phyloP scores from a whole-genome alignment of 768 basidiomycete species.

The Cystofilobasidium capitatum region DNA sequence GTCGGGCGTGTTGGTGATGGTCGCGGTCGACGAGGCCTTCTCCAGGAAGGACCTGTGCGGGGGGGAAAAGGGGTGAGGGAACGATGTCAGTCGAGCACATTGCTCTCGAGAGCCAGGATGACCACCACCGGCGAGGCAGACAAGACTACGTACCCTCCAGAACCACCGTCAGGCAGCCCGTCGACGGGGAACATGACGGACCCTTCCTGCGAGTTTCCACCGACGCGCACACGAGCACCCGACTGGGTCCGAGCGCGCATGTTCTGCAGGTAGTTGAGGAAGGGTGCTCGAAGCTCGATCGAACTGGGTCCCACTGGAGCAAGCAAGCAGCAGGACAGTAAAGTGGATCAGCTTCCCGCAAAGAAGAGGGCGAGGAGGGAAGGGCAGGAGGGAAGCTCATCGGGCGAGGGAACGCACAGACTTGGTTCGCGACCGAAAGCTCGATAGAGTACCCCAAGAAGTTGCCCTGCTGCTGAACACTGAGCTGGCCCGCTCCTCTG shows the following conservation, averaged over 20 bases:
- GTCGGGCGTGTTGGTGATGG: slow-evolving; percentile 34
- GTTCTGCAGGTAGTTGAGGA: slow-evolving; percentile 70
- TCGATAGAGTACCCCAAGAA: slow-evolving; percentile 70
- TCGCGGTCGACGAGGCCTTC: neutral
- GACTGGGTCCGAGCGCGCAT: slow-evolving; percentile 55
- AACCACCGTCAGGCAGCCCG: slow-evolving; percentile 43
- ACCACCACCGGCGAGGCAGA: neutral
- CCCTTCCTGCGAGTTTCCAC: slow-evolving; percentile 71
- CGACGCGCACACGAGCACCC: slow-evolving; percentile 56
- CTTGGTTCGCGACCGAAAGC: slow-evolving; percentile 58
- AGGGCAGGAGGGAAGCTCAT: neutral
- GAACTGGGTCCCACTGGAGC: slow-evolving; percentile 37
- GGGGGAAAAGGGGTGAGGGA: neutral
- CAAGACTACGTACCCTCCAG: slow-evolving; percentile 23
- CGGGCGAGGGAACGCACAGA: slow-evolving; percentile 44
- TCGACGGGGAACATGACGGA: slow-evolving; percentile 45
- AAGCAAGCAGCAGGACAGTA: neutral
- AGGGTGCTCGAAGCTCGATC: slow-evolving; percentile 49
- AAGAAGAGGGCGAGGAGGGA: neutral
- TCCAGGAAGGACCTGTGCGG: slow-evolving; percentile 25
- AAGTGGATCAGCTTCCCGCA: neutral
- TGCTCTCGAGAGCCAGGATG: neutral
- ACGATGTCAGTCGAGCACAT: neutral
- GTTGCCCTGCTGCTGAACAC: slow-evolving; percentile 33
- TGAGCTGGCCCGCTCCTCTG: neutral